Evolutionary conservation across 768 basidiomycete species (phyloP).

Genomic region (Russula virescens): DNA sequence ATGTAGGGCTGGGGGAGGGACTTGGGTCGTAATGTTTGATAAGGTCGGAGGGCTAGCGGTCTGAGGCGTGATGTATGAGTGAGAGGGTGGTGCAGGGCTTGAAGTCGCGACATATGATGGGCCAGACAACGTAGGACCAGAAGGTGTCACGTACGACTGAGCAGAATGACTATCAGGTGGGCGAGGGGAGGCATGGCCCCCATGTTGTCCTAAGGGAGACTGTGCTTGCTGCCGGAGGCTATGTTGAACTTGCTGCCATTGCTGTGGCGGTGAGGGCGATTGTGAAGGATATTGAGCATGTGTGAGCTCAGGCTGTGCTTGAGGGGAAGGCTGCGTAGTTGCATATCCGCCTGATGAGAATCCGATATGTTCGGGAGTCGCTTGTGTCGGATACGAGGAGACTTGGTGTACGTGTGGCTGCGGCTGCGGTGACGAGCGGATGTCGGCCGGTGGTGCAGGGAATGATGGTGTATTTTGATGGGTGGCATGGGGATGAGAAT

Average conservation of each 20-base stretch:
- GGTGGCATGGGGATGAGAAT: too few relatives aligned
- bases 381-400: slow-evolving; percentile 1
- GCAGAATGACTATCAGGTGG: not conserved
- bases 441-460: not conserved
- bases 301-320: slow-evolving; percentile 8
- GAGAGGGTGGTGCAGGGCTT: slow-evolving; percentile 5
- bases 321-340: slow-evolving; percentile 10
- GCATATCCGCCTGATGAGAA: not conserved
- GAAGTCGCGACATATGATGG: not conserved
- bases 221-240: slow-evolving; percentile 1
- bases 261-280: not conserved
- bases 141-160: not conserved
- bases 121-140: not conserved
- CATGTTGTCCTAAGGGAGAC: not conserved
- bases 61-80: not conserved
- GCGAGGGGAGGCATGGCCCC: not conserved
- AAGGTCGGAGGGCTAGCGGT: not conserved
- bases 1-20: not conserved
- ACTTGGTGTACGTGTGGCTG: not conserved
- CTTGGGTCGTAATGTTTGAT: not conserved
- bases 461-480: slow-evolving; percentile 1
- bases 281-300: not conserved
- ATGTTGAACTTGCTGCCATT: not conserved
- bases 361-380: not conserved
- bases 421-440: not conserved